These are phyloP conservation scores for Eutrema yunnanense DNA, from an alignment of 345 rosid species.

Conservation along the genomic window DNA sequence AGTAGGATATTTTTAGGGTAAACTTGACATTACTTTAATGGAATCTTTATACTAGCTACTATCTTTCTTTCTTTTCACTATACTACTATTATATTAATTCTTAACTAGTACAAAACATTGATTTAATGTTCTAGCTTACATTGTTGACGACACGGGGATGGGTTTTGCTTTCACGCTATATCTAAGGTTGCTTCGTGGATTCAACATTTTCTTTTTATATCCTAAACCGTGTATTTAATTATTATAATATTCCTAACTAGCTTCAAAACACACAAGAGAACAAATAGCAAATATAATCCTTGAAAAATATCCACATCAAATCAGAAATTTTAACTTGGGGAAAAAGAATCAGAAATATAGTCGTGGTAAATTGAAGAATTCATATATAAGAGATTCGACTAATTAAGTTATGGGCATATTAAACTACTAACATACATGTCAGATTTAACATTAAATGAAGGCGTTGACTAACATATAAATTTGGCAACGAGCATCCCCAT, in stretches of 20 bases:
- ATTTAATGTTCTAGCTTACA: not conserved
- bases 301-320: not conserved
- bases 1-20: too few species aligned
- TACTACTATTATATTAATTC: not conserved
- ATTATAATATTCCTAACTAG: not conserved
- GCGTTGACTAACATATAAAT: slow-evolving; percentile 19
- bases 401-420: not conserved
- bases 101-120: not conserved
- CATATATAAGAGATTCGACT: not conserved
- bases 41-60: not conserved
- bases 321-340: not conserved
- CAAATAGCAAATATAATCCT: not conserved
- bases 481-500: slow-evolving; percentile 25
- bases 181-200: not conserved
- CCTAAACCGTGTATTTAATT: not conserved
- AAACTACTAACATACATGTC: not conserved
- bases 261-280: not conserved
- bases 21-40: too few species aligned
- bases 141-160: not conserved
- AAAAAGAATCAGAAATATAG: not conserved
- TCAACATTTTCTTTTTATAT: not conserved
- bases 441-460: slow-evolving; percentile 24
- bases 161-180: not conserved
- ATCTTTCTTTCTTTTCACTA: not conserved
- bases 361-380: not conserved